Base-by-base conservation (phyloP, 1,284 basidiomycete genomes). In the Papiliotrema terrestris region DNA sequence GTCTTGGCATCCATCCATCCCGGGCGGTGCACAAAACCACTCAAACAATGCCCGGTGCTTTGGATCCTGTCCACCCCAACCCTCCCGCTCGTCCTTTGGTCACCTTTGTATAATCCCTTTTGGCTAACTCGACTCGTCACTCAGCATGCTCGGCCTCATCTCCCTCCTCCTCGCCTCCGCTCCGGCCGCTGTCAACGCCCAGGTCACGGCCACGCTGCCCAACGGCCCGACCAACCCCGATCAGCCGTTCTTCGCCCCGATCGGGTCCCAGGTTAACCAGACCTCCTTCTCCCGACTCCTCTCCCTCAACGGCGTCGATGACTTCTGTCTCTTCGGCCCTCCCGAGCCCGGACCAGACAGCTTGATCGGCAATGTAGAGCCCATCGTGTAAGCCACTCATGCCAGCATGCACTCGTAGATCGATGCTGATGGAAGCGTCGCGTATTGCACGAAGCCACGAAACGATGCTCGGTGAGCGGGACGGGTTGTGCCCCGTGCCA, bases 181-280 rank as follows among this genome's bases (percentile, higher is more conserved):
- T 32, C 29, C 29, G 29, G 19, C 19, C 38, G 41, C 41, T 19
- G 54, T 59, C 52, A 49, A 50, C 36, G 62, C 66, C 39, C 69
- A 72, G 54, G 68, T 75, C 55, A 70, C 67, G 54, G 73, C 73
- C 9, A 56, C 61, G 26, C 51, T 50, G 58, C 72, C 74, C 52
- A 77, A 77, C 56, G 75, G 75, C 8, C 59, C 50, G 4, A 77
- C 74, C 62, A 77, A 77, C 68, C 75, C 75, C 26, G 63, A 62
- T 42, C 60, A 58, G 41, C 70, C 72, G 20, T 58, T 56, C 45
- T 73, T 72, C 61, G 49, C 49, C 52, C 63, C 69, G 45, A 56
- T 71, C 47, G 73, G 73, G 17, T 62, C 69, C 8, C 60, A 67
- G 54, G 67, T 75, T 61, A 74, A 78, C 67, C 69, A 74, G 58